A percentile compares a stretch with the other conserved stretches of the same genome.
phyloP scores from a whole-genome alignment of 83 land plant genomes.

The Picea abies region DNA sequence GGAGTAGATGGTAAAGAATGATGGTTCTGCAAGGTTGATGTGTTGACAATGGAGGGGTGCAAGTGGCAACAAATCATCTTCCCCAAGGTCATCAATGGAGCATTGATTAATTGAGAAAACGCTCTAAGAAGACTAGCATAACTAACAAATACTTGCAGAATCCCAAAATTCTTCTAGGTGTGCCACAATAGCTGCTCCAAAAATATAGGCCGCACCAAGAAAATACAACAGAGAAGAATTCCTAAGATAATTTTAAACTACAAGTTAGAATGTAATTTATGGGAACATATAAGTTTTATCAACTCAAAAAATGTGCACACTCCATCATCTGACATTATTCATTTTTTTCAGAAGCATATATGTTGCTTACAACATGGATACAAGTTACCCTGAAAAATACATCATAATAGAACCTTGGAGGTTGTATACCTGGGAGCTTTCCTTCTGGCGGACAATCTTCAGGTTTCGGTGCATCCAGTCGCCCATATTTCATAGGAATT shows the following conservation, averaged over 20 bases:
- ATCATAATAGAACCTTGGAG: neutral
- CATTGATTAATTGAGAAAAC: neutral
- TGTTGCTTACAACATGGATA: neutral
- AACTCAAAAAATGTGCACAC: too few species aligned
- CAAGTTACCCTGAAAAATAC: neutral
- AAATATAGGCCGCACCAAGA: neutral
- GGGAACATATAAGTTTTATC: too few species aligned
- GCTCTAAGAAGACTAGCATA: neutral
- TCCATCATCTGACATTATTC: too few species aligned
- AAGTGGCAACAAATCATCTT: neutral
- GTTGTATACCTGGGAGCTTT: constrained; percentile 81
- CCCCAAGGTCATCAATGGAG: neutral
- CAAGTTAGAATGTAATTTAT: neutral
- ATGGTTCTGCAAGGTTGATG: neutral
- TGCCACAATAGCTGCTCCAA: constrained; percentile 1
- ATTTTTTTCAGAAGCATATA: neutral
- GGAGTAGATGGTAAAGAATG: neutral
- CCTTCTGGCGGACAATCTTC: constrained; percentile 93
- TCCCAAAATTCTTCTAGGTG: neutral
- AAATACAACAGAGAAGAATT: neutral
- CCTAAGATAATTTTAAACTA: neutral
- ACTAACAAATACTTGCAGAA: neutral
- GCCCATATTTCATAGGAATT: constrained; percentile 94
- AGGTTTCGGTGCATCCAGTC: constrained; percentile 78
- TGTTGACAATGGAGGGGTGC: neutral